Conservation (phyloP, 2,329 filamentous ascomycete genomes). For the Cylindrodendrum hubeiense region DNA sequence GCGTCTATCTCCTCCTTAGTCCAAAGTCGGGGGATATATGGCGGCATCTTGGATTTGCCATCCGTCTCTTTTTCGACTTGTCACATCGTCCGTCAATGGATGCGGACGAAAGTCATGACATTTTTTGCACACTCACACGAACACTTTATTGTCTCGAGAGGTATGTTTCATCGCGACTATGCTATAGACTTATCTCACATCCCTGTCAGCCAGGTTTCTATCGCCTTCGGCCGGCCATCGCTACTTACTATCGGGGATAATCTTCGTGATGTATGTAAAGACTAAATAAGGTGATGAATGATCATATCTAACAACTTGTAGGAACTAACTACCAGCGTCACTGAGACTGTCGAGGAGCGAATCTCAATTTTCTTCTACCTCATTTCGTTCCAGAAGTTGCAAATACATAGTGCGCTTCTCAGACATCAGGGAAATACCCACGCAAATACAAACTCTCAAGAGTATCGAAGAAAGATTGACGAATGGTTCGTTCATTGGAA, state of each 20-base stretch:
- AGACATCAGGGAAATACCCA: background rate
- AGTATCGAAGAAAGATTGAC: slow-evolving; percentile 10
- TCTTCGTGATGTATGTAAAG: slow-evolving; percentile 23
- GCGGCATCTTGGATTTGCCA: slow-evolving; percentile 25
- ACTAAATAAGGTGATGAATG: background rate
- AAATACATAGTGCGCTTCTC: slow-evolving; percentile 25
- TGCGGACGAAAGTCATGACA: slow-evolving; percentile 16
- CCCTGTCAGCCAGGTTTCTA: slow-evolving; percentile 24
- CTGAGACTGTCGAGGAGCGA: slow-evolving; percentile 13
- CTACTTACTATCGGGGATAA: slow-evolving; percentile 29
- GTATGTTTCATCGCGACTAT: slow-evolving; percentile 6
- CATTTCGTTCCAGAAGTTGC: slow-evolving; percentile 24
- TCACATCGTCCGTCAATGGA: slow-evolving; percentile 30
- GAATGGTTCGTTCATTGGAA: slow-evolving; percentile 24
- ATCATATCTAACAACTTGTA: background rate
- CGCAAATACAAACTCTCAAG: background rate
- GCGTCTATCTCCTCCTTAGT: slow-evolving; percentile 27
- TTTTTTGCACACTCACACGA: slow-evolving; percentile 27
- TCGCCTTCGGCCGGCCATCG: slow-evolving; percentile 28
- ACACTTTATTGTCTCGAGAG: slow-evolving; percentile 33
- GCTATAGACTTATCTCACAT: background rate
- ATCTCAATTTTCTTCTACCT: slow-evolving; percentile 28
- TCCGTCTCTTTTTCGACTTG: slow-evolving; percentile 29
- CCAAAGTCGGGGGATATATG: slow-evolving; percentile 29
- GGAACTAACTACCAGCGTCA: slow-evolving; percentile 1